phyloP scores from a whole-genome alignment of 2,329 filamentous ascomycete species.

The Calonectria naviculata region DNA sequence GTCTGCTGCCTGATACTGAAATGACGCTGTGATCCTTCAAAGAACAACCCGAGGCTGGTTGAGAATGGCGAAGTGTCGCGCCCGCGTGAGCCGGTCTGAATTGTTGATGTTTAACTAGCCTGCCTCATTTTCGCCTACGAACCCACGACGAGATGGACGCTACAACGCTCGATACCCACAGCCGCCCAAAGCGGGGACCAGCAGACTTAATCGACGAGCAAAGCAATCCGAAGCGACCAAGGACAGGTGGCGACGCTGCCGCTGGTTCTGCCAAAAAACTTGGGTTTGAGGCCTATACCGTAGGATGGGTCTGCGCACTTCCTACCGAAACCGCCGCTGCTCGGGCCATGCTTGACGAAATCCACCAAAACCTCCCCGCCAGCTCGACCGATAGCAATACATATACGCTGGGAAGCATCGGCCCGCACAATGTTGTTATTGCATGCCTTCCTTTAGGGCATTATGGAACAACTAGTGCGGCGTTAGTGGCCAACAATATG shows the following conservation, averaged over 20 bases:
- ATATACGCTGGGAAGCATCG: neutral
- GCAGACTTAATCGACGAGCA: neutral
- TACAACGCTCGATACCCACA: neutral
- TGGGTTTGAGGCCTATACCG: neutral
- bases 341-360: neutral
- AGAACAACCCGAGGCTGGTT: too few relatives aligned
- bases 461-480: neutral
- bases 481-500: neutral
- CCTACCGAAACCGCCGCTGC: neutral
- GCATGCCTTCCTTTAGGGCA: neutral
- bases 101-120: too few relatives aligned
- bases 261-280: neutral
- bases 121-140: too few relatives aligned
- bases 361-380: neutral
- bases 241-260: neutral
- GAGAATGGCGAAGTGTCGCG: too few relatives aligned
- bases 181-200: neutral
- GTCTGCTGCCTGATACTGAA: too few relatives aligned
- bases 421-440: neutral
- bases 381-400: neutral
- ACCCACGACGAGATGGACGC: too few relatives aligned
- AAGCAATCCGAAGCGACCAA: neutral
- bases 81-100: too few relatives aligned
- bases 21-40: too few relatives aligned
- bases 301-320: neutral